Base-by-base conservation (phyloP, 2,329 filamentous ascomycete genomes). In the Alternaria brassicae region DNA sequence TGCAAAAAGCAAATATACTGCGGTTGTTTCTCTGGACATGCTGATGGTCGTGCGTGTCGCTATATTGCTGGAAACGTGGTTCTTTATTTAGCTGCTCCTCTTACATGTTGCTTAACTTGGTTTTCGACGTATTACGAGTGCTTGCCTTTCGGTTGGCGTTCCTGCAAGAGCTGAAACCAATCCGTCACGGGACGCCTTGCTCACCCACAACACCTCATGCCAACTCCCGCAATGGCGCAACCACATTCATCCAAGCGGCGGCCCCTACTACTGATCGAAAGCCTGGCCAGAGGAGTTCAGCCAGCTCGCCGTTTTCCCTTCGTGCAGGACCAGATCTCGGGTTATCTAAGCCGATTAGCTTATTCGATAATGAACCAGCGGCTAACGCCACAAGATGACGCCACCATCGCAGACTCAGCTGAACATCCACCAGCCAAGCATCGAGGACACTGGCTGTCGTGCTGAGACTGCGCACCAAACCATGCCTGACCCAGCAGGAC, bases 391-490 rank as follows among this genome's bases (percentile, higher is more conserved):
- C 70, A 40, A 67, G 28, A 53, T 53, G 56, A 72, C 73, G 73
- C 73, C 74, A 74, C 63, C 65, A 58, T 69, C 65, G 56, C 63
- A 42, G 53, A 62, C 63, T 62, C 67, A 76, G 74, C 73, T 76
- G 73, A 76, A 67, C n/a, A 58, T 50, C 23, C 58, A 61, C 60
- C 61, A 39, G 58, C 67, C 67, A 68, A 71, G 69, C 53, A 55
- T 50, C 58, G 56, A 66, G 58, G 56, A 60, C 61, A 65, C 60
- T 68, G 66, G 62, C 56, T 41, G 58, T 61, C 56, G 56, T 72
- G 67, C 63, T 70, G 65, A 70, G 65, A 62, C 62, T 50, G 53
- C 65, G 37, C 56, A 61, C 67, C 65, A 62, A 62, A 61, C 56
- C 61, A 67, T 67, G 72, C 62, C 65, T 67, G 69, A 64, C 67